Conservation (phyloP, 75 land plant species). For the Selaginella tamariscina region DNA sequence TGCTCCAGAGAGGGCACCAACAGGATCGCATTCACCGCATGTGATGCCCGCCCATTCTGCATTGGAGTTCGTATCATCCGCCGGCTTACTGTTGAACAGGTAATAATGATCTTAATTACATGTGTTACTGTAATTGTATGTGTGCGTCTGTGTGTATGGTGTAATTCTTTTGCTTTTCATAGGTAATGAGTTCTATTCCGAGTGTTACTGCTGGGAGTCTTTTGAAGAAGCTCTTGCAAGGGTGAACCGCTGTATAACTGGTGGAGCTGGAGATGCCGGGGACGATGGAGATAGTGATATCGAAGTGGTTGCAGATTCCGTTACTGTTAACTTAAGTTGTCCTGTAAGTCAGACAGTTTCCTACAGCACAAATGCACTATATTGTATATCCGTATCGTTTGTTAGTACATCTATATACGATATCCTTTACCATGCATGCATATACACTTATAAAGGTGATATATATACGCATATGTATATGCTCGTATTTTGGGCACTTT, state of each 20-base stretch:
- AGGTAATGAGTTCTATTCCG: conserved; percentile 73
- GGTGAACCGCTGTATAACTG: not conserved
- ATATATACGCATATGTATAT: not conserved
- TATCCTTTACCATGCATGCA: not conserved
- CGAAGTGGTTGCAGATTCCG: conserved; percentile 85
- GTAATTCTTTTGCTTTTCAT: not conserved
- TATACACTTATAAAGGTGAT: not conserved
- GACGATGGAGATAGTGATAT: conserved; percentile 76
- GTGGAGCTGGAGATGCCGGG: conserved; percentile 41
- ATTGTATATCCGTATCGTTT: not conserved
- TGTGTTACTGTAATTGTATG: not conserved
- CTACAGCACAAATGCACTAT: not conserved
- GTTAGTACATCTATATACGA: not conserved
- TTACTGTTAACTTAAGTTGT: conserved; percentile 77
- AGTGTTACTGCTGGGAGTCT: conserved; percentile 57
- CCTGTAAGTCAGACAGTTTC: conserved; percentile 50
- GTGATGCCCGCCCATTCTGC: conserved; percentile 86
- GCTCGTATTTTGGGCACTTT: not conserved
- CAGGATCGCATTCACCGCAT: conserved; percentile 53
- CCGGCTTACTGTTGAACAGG: conserved; percentile 58
- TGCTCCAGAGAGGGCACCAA: conserved; percentile 70
- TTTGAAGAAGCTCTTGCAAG: conserved; percentile 90
- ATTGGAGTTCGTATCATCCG: conserved; percentile 73
- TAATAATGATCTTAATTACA: conserved; percentile 6
- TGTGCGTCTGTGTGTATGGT: not conserved